Conservation (phyloP, 495 filamentous ascomycete species). For the Penicillium salamii region DNA sequence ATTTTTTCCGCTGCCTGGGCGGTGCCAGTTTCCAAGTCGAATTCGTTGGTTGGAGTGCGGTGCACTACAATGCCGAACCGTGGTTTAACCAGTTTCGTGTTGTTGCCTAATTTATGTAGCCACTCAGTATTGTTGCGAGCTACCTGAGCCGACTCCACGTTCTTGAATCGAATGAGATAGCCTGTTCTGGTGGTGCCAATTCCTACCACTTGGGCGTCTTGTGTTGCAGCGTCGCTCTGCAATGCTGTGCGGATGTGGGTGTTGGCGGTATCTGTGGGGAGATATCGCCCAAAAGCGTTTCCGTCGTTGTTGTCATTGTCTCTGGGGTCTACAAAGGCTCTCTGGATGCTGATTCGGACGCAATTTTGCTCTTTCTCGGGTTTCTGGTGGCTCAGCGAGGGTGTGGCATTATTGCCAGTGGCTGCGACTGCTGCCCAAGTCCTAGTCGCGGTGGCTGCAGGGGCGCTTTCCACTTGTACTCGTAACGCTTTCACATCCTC, state of each 20-base stretch:
- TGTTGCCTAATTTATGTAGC: too few relatives aligned
- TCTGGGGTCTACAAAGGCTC: conserved; percentile 18
- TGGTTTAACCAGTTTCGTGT: too few relatives aligned
- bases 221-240: conserved; percentile 7
- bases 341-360: conserved; percentile 9
- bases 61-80: conserved; percentile 12
- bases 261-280: conserved; percentile 15
- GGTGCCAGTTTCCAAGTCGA: background rate
- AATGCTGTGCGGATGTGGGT: conserved; percentile 16
- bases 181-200: background rate
- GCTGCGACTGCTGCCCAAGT: too few relatives aligned
- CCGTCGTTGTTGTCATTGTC: conserved; percentile 13
- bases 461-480: conserved; percentile 3
- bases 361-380: too few relatives aligned
- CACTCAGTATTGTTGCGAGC: too few relatives aligned
- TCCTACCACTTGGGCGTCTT: conserved; percentile 13
- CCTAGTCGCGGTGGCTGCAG: conserved; percentile 5
- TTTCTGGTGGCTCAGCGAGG: too few relatives aligned
- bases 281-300: conserved; percentile 20
- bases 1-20: too few relatives aligned
- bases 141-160: too few relatives aligned
- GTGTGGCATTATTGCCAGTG: too few relatives aligned
- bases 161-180: too few relatives aligned
- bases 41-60: background rate
- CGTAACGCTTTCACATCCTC: conserved; percentile 16